Conservation (phyloP, 768 basidiomycete species). For the Russula dissimulans region DNA sequence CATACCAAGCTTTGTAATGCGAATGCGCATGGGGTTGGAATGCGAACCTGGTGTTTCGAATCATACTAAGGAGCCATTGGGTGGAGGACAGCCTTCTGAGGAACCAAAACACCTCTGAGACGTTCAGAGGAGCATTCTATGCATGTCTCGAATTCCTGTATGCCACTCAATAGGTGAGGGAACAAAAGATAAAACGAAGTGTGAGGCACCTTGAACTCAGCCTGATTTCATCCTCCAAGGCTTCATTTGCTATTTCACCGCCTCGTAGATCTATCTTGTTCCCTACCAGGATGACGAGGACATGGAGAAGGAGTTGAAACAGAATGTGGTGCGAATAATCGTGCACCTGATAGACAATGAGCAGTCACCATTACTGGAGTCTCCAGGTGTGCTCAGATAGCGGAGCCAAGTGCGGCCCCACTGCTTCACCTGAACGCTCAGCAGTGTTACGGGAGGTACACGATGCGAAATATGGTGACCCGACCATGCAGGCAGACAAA, state of each 20-base stretch:
- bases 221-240: constrained; percentile 86
- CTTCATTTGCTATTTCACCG: constrained; percentile 89
- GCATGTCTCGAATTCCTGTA: constrained; percentile 94
- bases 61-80: constrained; percentile 96
- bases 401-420: too few relatives aligned
- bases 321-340: not conserved
- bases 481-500: too few relatives aligned
- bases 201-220: constrained; percentile 89
- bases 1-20: not conserved
- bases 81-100: constrained; percentile 94
- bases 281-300: constrained; percentile 93
- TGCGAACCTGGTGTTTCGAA: constrained; percentile 81
- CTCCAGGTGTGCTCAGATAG: too few relatives aligned
- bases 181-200: not conserved
- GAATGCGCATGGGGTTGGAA: not conserved
- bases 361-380: too few relatives aligned
- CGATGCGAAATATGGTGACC: too few relatives aligned
- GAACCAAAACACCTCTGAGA: constrained; percentile 97
- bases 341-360: constrained; percentile 41
- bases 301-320: constrained; percentile 35
- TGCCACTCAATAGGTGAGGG: not conserved
- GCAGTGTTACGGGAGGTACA: too few relatives aligned
- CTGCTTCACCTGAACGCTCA: too few relatives aligned
- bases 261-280: constrained; percentile 97
- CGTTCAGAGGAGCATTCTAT: constrained; percentile 93